phyloP scores from a whole-genome alignment of 169 alveolate species.

The Cryptosporidium felis region DNA sequence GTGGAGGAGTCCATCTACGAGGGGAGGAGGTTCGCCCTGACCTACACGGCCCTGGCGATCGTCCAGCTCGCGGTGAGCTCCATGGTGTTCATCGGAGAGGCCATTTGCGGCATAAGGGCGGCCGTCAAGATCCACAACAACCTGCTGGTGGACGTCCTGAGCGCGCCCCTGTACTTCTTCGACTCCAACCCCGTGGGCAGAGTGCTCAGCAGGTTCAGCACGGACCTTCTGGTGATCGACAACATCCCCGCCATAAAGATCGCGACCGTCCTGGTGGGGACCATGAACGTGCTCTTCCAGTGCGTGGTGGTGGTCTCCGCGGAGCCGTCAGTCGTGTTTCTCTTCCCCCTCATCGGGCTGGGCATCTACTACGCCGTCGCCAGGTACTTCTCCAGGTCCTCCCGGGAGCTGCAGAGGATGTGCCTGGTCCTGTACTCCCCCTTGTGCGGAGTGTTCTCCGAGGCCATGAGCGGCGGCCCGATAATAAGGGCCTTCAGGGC shows the following conservation, averaged over 20 bases:
- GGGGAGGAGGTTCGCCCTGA: constrained; percentile 28
- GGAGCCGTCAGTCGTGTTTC: constrained; percentile 56
- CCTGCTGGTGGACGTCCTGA: constrained; percentile 66
- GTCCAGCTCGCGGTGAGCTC: constrained; percentile 39
- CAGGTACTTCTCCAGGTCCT: constrained; percentile 73
- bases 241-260: constrained; percentile 71
- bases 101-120: constrained; percentile 72
- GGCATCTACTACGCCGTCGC: constrained; percentile 71
- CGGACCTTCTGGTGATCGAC: constrained; percentile 77
- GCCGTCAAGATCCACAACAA: constrained; percentile 66
- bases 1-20: constrained; percentile 34
- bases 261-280: constrained; percentile 70
- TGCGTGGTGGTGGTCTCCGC: constrained; percentile 66
- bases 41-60: not conserved
- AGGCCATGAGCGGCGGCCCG: constrained; percentile 71
- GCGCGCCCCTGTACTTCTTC: constrained; percentile 79
- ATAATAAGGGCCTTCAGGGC: constrained; percentile 56
- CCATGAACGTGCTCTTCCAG: constrained; percentile 72
- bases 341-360: constrained; percentile 72
- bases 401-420: constrained; percentile 76
- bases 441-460: constrained; percentile 70
- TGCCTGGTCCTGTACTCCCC: constrained; percentile 60
- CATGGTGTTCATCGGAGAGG: constrained; percentile 70
- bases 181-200: constrained; percentile 80
- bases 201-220: constrained; percentile 78